A percentile compares a stretch with the other conserved stretches of the same genome.
Conservation (phyloP, 2,329 filamentous ascomycete genomes). For the Rhinocladiella similis region DNA sequence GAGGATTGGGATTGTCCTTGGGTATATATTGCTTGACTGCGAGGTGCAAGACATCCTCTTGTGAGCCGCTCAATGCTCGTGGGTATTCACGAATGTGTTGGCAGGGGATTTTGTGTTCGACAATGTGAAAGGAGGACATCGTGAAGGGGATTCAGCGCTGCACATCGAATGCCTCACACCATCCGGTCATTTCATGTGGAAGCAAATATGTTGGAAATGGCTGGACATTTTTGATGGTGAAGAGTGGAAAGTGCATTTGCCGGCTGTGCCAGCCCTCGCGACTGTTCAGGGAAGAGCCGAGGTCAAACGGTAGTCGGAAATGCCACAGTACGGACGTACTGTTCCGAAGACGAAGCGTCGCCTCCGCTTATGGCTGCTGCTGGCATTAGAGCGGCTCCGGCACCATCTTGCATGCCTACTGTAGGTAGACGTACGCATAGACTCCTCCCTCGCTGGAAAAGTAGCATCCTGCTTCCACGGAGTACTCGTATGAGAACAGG, state of each 20-base stretch:
- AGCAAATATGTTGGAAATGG: no score
- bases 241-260: neutral
- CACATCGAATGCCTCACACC: neutral
- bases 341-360: no score
- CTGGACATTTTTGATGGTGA: neutral
- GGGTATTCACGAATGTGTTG: slow-evolving; percentile 55
- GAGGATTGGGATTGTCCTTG: slow-evolving; percentile 43
- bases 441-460: no score
- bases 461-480: no score
- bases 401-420: no score
- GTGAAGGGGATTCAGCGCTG: slow-evolving; percentile 23
- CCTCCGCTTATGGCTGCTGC: no score
- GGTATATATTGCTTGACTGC: slow-evolving; percentile 60
- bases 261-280: neutral
- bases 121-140: slow-evolving; percentile 42
- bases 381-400: no score
- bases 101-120: slow-evolving; percentile 50
- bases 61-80: slow-evolving; percentile 45
- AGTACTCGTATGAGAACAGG: no score
- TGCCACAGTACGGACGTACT: neutral
- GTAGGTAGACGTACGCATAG: no score
- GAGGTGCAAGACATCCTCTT: slow-evolving; percentile 51
- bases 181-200: no score
- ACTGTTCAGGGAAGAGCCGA: slow-evolving; percentile 23
- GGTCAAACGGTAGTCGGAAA: slow-evolving; percentile 18